Percentiles rank a stretch among this genome's conserved stretches.
Conservation (phyloP, 805 yeast genomes). For the Priceomyces carsonii region DNA sequence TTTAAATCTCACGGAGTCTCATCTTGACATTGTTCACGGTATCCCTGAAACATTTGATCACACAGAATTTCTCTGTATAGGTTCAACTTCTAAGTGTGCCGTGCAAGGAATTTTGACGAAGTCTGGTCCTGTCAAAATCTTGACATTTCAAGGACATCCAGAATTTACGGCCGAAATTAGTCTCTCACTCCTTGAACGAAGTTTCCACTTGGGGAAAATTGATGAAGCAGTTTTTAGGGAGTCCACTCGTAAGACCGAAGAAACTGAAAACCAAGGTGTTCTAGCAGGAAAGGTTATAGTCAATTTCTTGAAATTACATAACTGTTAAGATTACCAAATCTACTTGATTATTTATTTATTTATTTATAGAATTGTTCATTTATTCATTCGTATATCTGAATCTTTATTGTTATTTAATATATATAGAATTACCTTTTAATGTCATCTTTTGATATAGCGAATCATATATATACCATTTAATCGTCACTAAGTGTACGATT, state of each 20-base stretch:
- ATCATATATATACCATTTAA: no score
- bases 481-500: slow-evolving; percentile 23
- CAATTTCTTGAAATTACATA: no score
- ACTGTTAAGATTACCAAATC: no score
- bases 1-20: slow-evolving; percentile 37
- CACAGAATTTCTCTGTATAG: slow-evolving; percentile 41
- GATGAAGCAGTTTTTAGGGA: slow-evolving; percentile 20
- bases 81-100: slow-evolving; percentile 54
- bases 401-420: no score
- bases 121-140: slow-evolving; percentile 45
- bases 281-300: slow-evolving; percentile 36
- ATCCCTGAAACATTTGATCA: slow-evolving; percentile 37
- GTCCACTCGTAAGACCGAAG: slow-evolving; percentile 28
- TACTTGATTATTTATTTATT: no score
- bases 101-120: slow-evolving; percentile 64
- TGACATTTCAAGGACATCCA: slow-evolving; percentile 90
- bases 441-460: no score
- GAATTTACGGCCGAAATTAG: slow-evolving; percentile 55
- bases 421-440: no score
- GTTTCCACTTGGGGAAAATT: slow-evolving; percentile 17
- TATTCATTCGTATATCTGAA: no score
- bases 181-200: slow-evolving; percentile 22
- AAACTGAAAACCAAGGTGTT: slow-evolving; percentile 41
- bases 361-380: no score
- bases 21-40: slow-evolving; percentile 39